Base-by-base conservation (phyloP, 2,329 filamentous ascomycete genomes). In the Colletotrichum horii region DNA sequence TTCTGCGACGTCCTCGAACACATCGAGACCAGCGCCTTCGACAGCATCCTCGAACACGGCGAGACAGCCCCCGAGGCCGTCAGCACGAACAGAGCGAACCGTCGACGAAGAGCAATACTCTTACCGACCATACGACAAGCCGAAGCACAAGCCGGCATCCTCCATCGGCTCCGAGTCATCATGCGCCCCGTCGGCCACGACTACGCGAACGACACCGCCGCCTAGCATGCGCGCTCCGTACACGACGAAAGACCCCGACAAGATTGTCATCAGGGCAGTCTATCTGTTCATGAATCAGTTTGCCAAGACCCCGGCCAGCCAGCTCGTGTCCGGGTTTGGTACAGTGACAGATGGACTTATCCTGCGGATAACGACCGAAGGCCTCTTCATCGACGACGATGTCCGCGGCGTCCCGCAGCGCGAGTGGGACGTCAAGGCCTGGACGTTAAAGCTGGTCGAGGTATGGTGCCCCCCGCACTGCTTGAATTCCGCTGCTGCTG, bases 351-450 rank as follows among this genome's bases (percentile, higher is more conserved):
- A 99, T 82, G 97, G 97, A 1, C 89, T 99, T 61, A 94, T 98
- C 76, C 89, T 99, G 76, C 94, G 95, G 67, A 97, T 98, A 81
- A 96, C 95, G 14, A 98, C 95, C 2, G 96, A 98, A 83, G 97
- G 97, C 22, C 90, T 98, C 70, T 98, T 98, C 85, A 97, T 99
- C 82, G 97, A 99, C 83, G 97, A 99, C 83, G 97, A 98, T 83
- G 91, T 98, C 68, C 93, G 96, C 60, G 93, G 93, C 77, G 95
- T 98, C 19, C 93, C 95, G n/a, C 96, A 98, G 85, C 93, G 97
- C 75, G 97, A 99, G 86, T 99, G 97, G 97, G 97, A 99, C 83
- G 93, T 98, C 82, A 98, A 98, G 85, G 96, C 96, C 30, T 98
- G 97, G 97, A 98, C 96, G 58, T 91, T 99, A 85, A 98, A 98